Conservation (phyloP, 192 early-diverging fungal species). For the Coemansia sp. region DNA sequence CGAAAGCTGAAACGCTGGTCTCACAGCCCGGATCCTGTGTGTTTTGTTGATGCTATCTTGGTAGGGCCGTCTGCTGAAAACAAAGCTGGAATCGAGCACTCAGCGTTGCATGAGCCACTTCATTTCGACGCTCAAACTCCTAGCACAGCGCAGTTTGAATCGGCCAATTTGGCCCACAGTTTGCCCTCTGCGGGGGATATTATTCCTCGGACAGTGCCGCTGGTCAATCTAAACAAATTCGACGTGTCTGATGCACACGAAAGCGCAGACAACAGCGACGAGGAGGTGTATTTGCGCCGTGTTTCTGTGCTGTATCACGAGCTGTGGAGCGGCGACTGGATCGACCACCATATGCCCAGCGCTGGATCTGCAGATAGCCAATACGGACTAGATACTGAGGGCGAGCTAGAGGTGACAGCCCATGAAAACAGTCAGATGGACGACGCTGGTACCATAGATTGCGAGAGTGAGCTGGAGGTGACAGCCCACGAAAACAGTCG, state of each 20-base stretch:
- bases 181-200: neutral
- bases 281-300: conserved; percentile 49
- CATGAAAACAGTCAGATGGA: neutral
- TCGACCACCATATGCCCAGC: conserved; percentile 20
- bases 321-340: conserved; percentile 51
- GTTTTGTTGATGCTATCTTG: neutral
- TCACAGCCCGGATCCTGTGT: neutral
- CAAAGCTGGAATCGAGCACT: neutral
- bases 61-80: neutral
- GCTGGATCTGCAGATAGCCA: neutral
- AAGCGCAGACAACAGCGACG: conserved; percentile 18
- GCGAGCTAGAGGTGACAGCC: neutral
- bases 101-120: neutral
- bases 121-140: neutral
- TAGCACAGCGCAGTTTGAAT: neutral
- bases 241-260: neutral
- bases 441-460: neutral
- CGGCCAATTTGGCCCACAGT: neutral
- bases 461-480: neutral
- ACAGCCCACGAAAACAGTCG: neutral
- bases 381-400: neutral
- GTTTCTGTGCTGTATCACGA: conserved; percentile 52
- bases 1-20: neutral
- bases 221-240: neutral
- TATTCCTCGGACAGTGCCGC: neutral